Evolutionary conservation across 768 basidiomycete species (phyloP), one percentile per base, ranked within the genome.

Genomic region (Lactarius akahatsu): DNA sequence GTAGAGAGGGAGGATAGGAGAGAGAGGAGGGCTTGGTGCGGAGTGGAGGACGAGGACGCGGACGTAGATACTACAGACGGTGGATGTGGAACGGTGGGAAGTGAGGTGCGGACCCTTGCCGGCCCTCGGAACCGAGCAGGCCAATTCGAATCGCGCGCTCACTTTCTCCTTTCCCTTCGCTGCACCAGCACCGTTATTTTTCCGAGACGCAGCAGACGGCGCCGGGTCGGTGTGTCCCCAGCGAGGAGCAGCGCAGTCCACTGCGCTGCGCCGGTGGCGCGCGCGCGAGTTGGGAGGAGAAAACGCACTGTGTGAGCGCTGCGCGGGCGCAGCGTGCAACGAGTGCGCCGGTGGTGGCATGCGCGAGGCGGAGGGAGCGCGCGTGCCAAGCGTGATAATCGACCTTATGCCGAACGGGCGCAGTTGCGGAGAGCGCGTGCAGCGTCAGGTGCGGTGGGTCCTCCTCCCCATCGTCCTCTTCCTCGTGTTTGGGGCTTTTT

Each of bases 351-450:
- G 86, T 81, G 0, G 77, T 71, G 0, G 86, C 78, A 73, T 87
- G 80, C 3, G 78, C 76, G 71, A 92, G 81, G 7, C 78, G 79
- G 63, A 92, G 78, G 7, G 83, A 77, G 23, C 77, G 74, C 26
- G 78, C 71, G 71, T 86, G 80, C 45, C n/a, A n/a, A 90, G 76
- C 3, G 82, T 82, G 71, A 91, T 81, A n/a, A 71, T 92, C 85
- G 45, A 88, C 83, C 69, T 90, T 91, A 77, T 89, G 91, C 60
- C 91, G 86, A 60, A 92, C 75, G 13, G 91, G 91, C 0, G 90
- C 85, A 13, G 87, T 85, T n/a, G 82, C 78, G 34, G 90, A 91
- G 50, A 92, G 76, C 20, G 85, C 76, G 47, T 89, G 85, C 1
- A 92, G 77, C 2, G 86, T 84, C 75, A 83, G 87, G 82, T 0